A percentile compares a stretch with the other conserved stretches of the same genome.
phyloP scores from a whole-genome alignment of 371 early-diverging fungal species.

The Edhazardia aedis region DNA sequence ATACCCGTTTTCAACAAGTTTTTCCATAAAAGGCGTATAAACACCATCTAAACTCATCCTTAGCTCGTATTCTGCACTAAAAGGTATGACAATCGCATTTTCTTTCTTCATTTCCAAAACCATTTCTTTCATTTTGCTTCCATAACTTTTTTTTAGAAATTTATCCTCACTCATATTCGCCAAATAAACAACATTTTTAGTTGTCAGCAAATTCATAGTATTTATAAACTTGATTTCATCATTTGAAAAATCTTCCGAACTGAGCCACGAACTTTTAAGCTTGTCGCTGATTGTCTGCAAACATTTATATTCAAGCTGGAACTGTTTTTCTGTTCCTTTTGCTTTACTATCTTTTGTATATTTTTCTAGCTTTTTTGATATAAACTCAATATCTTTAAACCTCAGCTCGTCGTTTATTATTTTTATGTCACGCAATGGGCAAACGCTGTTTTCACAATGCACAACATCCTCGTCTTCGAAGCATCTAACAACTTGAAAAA shows the following conservation, averaged over 20 bases:
- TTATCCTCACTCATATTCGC: constrained; percentile 53
- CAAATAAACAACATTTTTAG: constrained; percentile 85
- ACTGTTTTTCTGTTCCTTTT: constrained; percentile 50
- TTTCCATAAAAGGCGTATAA: constrained; percentile 50
- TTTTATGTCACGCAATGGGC: constrained; percentile 74
- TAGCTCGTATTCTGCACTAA: constrained; percentile 49
- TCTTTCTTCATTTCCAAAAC: neutral
- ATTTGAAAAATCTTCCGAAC: neutral
- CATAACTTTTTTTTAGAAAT: neutral
- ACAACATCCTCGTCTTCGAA: constrained; percentile 66
- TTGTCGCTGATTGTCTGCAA: constrained; percentile 48
- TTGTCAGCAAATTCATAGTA: constrained; percentile 64
- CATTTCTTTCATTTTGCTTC: neutral
- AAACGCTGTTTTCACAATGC: constrained; percentile 78
- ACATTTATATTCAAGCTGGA: constrained; percentile 62
- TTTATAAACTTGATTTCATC: constrained; percentile 64
- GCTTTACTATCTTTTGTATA: constrained; percentile 3
- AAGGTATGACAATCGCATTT: neutral
- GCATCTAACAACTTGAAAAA: constrained; percentile 84
- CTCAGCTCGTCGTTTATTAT: constrained; percentile 82
- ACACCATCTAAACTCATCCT: constrained; percentile 52
- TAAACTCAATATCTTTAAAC: constrained; percentile 68
- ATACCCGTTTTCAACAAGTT: constrained; percentile 73
- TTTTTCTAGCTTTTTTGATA: constrained; percentile 52
- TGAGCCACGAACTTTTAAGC: constrained; percentile 23